These are phyloP conservation scores for Fomitopsis schrenkii DNA, from an alignment of 1,284 basidiomycete species.

Conservation along the genomic window DNA sequence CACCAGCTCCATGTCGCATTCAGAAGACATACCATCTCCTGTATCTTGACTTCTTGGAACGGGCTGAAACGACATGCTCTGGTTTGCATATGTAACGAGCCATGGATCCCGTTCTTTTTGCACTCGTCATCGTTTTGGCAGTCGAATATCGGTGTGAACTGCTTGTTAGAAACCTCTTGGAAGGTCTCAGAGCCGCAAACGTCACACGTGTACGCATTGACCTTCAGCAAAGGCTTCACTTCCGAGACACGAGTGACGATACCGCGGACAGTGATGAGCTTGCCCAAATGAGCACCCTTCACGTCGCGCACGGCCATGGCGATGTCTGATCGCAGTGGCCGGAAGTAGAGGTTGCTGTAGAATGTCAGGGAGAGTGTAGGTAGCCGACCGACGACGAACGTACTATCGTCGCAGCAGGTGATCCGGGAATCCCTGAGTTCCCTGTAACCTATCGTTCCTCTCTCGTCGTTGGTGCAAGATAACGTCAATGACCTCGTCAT, in stretches of 20 bases:
- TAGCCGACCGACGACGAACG: slow-evolving; percentile 32
- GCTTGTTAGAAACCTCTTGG: slow-evolving; percentile 94
- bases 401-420: slow-evolving; percentile 94
- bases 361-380: slow-evolving; percentile 16
- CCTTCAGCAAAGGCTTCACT: slow-evolving; percentile 95
- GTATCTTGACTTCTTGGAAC: slow-evolving; percentile 98
- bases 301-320: slow-evolving; percentile 91
- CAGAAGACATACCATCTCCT: slow-evolving; percentile 81
- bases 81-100: slow-evolving; percentile 97
- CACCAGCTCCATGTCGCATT: not conserved
- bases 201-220: slow-evolving; percentile 99
- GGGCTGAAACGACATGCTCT: slow-evolving; percentile 96
- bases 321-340: slow-evolving; percentile 70
- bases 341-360: slow-evolving; percentile 88
- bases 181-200: slow-evolving; percentile 98
- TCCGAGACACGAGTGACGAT: slow-evolving; percentile 99
- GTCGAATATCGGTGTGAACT: slow-evolving; percentile 85
- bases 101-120: slow-evolving; percentile 82
- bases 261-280: slow-evolving; percentile 92
- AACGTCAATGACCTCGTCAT: slow-evolving; percentile 92
- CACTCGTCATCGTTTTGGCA: slow-evolving; percentile 85
- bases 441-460: slow-evolving; percentile 77
- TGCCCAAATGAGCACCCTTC: slow-evolving; percentile 82
- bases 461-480: slow-evolving; percentile 91
- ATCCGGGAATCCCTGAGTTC: slow-evolving; percentile 76